These are phyloP conservation scores for Colletotrichum phormii DNA, from an alignment of 2,329 filamentous ascomycete genomes.

Conservation along the genomic window DNA sequence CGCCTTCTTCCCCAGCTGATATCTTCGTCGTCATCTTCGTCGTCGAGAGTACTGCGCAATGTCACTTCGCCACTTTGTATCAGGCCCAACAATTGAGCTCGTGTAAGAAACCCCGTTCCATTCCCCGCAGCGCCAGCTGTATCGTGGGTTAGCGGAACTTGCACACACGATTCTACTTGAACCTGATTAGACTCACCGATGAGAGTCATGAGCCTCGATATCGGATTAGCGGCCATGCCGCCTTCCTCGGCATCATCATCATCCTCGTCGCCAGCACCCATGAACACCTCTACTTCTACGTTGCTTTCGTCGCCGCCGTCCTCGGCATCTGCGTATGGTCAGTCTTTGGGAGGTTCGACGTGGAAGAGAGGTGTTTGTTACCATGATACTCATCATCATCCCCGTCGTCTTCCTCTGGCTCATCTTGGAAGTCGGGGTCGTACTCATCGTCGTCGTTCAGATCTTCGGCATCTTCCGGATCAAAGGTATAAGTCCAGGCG, in stretches of 20 bases:
- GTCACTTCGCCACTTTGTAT: constrained; percentile 52
- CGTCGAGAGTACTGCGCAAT: constrained; percentile 49
- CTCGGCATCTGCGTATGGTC: constrained; percentile 39
- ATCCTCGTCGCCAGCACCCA: constrained; percentile 34
- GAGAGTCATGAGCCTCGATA: constrained; percentile 16
- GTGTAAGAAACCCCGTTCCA: constrained; percentile 46
- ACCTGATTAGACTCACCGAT: background rate
- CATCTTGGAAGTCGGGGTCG: constrained; percentile 42
- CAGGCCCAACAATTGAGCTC: constrained; percentile 53
- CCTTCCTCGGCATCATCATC: constrained; percentile 41
- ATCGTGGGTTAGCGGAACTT: constrained; percentile 46
- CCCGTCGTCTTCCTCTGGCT: constrained; percentile 40
- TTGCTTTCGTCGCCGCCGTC: constrained; percentile 42
- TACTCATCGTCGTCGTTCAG: constrained; percentile 50
- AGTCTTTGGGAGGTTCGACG: background rate
- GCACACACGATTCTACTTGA: constrained; percentile 40
- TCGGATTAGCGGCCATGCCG: constrained; percentile 13
- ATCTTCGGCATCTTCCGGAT: constrained; percentile 39
- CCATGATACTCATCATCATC: constrained; percentile 37
- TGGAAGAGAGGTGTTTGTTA: background rate
- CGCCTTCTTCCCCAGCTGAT: constrained; percentile 58
- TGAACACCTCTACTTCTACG: constrained; percentile 18
- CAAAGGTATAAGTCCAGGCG: constrained; percentile 17
- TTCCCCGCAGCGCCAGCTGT: constrained; percentile 40
- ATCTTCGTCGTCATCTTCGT: constrained; percentile 51